A percentile compares a stretch with the other conserved stretches of the same genome.
phyloP scores from a whole-genome alignment of 2,329 filamentous ascomycete species.

The Aplosporella prunicola region DNA sequence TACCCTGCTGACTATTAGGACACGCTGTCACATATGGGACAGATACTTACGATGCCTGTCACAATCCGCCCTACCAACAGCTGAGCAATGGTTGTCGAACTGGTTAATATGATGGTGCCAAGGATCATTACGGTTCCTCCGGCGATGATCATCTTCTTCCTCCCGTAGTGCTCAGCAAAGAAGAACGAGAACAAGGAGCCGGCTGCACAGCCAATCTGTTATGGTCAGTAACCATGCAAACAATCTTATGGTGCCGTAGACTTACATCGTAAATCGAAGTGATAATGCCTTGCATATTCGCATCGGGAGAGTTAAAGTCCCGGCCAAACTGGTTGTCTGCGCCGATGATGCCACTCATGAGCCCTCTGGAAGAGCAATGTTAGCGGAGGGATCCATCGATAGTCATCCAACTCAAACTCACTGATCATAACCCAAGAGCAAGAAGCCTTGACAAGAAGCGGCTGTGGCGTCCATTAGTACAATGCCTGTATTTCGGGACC shows the following conservation, averaged over 20 bases:
- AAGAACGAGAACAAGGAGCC: slow-evolving; percentile 19
- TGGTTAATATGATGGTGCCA: slow-evolving; percentile 29
- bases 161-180: slow-evolving; percentile 19
- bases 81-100: slow-evolving; percentile 26
- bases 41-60: slow-evolving; percentile 27
- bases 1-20: slow-evolving; percentile 3
- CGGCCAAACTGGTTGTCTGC: slow-evolving; percentile 33
- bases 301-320: slow-evolving; percentile 29
- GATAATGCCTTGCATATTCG: slow-evolving; percentile 29
- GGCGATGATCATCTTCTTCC: slow-evolving; percentile 19
- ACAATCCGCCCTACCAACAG: slow-evolving; percentile 34
- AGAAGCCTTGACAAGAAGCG: slow-evolving; percentile 15
- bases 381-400: not conserved
- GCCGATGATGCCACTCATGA: slow-evolving; percentile 26
- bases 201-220: slow-evolving; percentile 18
- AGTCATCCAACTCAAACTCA: slow-evolving; percentile 4
- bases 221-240: slow-evolving; percentile 19
- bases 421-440: slow-evolving; percentile 22
- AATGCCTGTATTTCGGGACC: not conserved
- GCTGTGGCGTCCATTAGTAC: slow-evolving; percentile 11
- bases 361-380: slow-evolving; percentile 15
- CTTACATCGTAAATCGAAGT: slow-evolving; percentile 28
- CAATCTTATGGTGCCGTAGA: slow-evolving; percentile 17
- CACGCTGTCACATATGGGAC: not conserved
- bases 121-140: slow-evolving; percentile 27